Evolutionary conservation across 352 stramenopile species (phyloP).

Genomic region (Phytophthora meadii): DNA sequence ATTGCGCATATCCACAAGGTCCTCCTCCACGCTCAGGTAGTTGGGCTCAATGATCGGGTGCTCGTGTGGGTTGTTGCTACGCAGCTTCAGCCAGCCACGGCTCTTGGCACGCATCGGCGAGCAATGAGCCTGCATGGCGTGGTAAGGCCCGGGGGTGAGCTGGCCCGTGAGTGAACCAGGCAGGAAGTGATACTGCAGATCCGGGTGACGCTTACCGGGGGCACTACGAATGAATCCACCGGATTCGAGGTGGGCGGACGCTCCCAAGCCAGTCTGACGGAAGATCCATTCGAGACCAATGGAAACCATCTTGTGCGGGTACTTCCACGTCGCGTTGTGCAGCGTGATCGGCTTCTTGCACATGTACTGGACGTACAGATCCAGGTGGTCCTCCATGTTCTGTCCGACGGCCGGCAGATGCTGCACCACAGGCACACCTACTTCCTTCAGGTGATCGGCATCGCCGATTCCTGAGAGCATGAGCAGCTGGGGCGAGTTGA

Average conservation of each 20-base stretch:
- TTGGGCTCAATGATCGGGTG: constrained; percentile 89
- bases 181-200: constrained; percentile 93
- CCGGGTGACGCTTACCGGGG: constrained; percentile 81
- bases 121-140: constrained; percentile 90
- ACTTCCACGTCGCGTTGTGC: constrained; percentile 90
- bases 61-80: constrained; percentile 75
- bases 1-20: constrained; percentile 80
- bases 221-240: constrained; percentile 77
- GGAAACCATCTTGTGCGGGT: constrained; percentile 88
- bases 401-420: constrained; percentile 82
- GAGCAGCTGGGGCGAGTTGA: constrained; percentile 90
- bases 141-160: constrained; percentile 43
- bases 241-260: constrained; percentile 84
- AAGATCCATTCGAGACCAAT: constrained; percentile 90
- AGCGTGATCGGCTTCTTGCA: constrained; percentile 91
- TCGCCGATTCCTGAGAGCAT: constrained; percentile 90
- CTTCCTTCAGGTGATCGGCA: constrained; percentile 71
- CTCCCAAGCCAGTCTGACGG: constrained; percentile 69
- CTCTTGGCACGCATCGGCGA: constrained; percentile 90
- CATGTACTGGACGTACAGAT: constrained; percentile 90
- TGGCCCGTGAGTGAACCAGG: constrained; percentile 69
- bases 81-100: constrained; percentile 83
- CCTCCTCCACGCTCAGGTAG: constrained; percentile 85
- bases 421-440: constrained; percentile 79
- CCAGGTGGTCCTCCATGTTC: constrained; percentile 92